These are phyloP conservation scores for Kuraishia hungarica DNA, from an alignment of 805 yeast genomes.

Conservation along the genomic window DNA sequence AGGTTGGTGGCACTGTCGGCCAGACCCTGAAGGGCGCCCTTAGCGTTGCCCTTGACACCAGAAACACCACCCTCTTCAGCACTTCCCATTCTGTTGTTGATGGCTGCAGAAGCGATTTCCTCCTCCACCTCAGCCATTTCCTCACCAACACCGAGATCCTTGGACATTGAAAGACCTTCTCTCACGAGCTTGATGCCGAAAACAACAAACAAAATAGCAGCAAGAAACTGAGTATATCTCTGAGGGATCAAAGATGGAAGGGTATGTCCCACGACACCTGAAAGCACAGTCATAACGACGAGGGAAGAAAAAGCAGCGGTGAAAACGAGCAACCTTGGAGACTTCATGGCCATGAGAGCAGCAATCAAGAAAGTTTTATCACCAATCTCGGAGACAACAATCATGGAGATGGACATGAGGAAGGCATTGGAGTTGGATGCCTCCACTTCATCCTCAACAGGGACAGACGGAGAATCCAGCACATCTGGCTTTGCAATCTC, in stretches of 20 bases:
- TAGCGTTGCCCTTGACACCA: background rate
- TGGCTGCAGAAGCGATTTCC: conserved; percentile 63
- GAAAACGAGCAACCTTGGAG: conserved; percentile 77
- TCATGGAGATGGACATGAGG: conserved; percentile 81
- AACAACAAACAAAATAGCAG: conserved; percentile 71
- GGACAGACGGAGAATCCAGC: background rate
- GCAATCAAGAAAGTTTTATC: conserved; percentile 96
- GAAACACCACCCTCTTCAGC: conserved; percentile 48
- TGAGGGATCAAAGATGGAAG: conserved; percentile 79
- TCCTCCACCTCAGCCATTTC: conserved; percentile 96
- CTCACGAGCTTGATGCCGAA: conserved; percentile 69
- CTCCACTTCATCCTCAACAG: background rate
- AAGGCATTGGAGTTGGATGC: conserved; percentile 39
- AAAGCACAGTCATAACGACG: conserved; percentile 82
- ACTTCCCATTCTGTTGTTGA: conserved; percentile 40
- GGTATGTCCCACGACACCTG: conserved; percentile 88
- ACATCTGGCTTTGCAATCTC: background rate
- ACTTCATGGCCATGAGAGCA: conserved; percentile 96
- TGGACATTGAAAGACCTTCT: conserved; percentile 81
- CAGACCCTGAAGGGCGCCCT: background rate
- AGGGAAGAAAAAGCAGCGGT: conserved; percentile 80
- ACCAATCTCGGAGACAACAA: conserved; percentile 90
- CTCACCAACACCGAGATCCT: conserved; percentile 82
- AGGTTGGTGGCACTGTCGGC: conserved; percentile 39
- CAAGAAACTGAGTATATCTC: conserved; percentile 70